These are phyloP conservation scores for Cytospora chrysosperma DNA, from an alignment of 2,329 filamentous ascomycete genomes.

Conservation along the genomic window DNA sequence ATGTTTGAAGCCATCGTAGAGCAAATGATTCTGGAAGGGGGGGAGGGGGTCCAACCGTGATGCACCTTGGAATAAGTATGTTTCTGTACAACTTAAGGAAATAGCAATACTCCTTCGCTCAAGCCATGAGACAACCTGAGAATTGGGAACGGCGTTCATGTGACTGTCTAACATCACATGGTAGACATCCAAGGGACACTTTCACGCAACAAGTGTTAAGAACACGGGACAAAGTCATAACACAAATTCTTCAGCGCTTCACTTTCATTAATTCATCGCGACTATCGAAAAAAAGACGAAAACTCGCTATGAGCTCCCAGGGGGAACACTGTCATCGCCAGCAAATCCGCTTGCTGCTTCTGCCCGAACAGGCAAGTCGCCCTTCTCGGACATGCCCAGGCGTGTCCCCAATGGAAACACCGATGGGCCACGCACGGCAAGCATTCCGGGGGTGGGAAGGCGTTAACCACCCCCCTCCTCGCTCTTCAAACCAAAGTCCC, in stretches of 20 bases:
- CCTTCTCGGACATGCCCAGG: not conserved
- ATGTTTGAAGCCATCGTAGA: not conserved
- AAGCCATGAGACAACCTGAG: no score
- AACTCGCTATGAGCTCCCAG: not conserved
- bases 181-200: not conserved
- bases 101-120: not conserved
- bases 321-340: not conserved
- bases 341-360: not conserved
- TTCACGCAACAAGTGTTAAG: not conserved
- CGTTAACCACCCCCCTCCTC: not conserved
- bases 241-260: not conserved
- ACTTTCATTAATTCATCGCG: not conserved
- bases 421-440: not conserved
- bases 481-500: not conserved
- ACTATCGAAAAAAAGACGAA: not conserved
- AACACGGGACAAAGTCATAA: not conserved
- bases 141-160: no score
- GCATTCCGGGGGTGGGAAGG: not conserved
- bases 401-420: not conserved
- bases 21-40: not conserved
- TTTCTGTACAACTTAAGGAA: not conserved
- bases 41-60: not conserved
- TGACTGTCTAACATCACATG: no score
- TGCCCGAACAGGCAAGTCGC: not conserved
- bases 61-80: not conserved